These are phyloP conservation scores for Aspergillus olivimuriae DNA, from an alignment of 495 filamentous ascomycete species.

Conservation along the genomic window DNA sequence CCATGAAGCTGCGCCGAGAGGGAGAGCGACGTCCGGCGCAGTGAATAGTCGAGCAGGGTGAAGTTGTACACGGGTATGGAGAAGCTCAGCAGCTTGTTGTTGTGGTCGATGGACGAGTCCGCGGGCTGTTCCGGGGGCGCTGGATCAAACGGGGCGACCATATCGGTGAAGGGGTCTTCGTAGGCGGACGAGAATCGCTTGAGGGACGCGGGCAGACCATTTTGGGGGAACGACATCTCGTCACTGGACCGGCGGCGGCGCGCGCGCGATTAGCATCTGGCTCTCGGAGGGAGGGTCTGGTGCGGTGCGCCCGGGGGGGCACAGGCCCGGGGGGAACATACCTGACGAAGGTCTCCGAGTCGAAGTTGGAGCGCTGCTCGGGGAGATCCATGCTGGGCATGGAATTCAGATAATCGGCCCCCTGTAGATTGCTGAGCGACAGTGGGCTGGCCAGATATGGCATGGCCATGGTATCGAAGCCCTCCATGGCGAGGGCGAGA, in stretches of 20 bases:
- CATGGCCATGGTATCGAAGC: conserved; percentile 61
- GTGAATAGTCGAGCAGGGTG: conserved; percentile 61
- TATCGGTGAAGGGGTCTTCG: conserved; percentile 61
- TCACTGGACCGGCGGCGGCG: too few relatives aligned
- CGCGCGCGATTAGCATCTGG: too few relatives aligned
- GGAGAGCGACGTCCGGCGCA: conserved; percentile 51
- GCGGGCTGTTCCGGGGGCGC: conserved; percentile 29
- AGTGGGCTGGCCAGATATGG: conserved; percentile 53
- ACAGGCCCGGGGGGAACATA: conserved; percentile 19
- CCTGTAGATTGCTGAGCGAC: conserved; percentile 45
- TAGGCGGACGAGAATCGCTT: conserved; percentile 48
- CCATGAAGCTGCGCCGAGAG: conserved; percentile 83
- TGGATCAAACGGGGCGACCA: conserved; percentile 48
- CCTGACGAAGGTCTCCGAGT: conserved; percentile 55
- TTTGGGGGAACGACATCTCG: conserved; percentile 35
- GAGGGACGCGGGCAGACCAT: conserved; percentile 24
- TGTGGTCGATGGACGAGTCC: conserved; percentile 53
- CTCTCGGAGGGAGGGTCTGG: too few relatives aligned
- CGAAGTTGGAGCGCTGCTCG: conserved; percentile 52
- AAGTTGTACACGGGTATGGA: conserved; percentile 62
- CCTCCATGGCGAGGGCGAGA: conserved; percentile 45
- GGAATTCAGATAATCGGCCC: conserved; percentile 45
- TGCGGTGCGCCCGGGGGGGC: too few relatives aligned
- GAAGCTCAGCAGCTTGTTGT: conserved; percentile 79
- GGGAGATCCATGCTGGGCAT: conserved; percentile 49